These are phyloP conservation scores for Chaetomiaceae sp. DNA, from an alignment of 2,329 filamentous ascomycete species.

Conservation along the genomic window DNA sequence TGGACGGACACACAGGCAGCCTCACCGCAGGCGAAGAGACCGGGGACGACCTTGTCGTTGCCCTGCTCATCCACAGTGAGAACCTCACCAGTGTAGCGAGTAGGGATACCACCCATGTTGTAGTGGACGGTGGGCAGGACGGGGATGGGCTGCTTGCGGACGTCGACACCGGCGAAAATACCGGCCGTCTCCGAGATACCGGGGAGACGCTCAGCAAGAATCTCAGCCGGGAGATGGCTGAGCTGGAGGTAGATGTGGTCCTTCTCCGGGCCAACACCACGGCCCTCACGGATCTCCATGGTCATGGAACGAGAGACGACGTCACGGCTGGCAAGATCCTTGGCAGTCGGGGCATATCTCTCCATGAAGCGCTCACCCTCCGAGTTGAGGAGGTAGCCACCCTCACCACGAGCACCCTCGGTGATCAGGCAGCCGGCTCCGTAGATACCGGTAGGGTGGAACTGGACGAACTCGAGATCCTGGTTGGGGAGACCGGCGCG, in stretches of 20 bases:
- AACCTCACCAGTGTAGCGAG: slow-evolving; percentile 95
- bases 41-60: slow-evolving; percentile 88
- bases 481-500: slow-evolving; percentile 97
- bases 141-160: slow-evolving; percentile 93
- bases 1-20: slow-evolving; percentile 97
- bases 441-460: slow-evolving; percentile 99
- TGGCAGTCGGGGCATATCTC: slow-evolving; percentile 93
- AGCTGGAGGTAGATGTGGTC: slow-evolving; percentile 99
- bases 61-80: slow-evolving; percentile 80
- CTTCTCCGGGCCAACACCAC: slow-evolving; percentile 94
- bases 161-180: slow-evolving; percentile 96
- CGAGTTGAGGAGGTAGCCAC: slow-evolving; percentile 94
- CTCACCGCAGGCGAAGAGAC: slow-evolving; percentile 94
- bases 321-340: slow-evolving; percentile 94
- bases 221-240: slow-evolving; percentile 85
- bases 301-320: slow-evolving; percentile 98
- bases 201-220: slow-evolving; percentile 92
- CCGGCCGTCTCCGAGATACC: slow-evolving; percentile 98
- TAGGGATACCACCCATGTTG: slow-evolving; percentile 99
- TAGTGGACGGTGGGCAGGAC: slow-evolving; percentile 97
- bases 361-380: slow-evolving; percentile 99
- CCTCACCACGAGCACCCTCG: slow-evolving; percentile 95
- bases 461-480: slow-evolving; percentile 99
- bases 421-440: slow-evolving; percentile 97
- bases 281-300: slow-evolving; percentile 93